Base-by-base conservation (phyloP, 495 filamentous ascomycete species). In the Xylaria scruposa region DNA sequence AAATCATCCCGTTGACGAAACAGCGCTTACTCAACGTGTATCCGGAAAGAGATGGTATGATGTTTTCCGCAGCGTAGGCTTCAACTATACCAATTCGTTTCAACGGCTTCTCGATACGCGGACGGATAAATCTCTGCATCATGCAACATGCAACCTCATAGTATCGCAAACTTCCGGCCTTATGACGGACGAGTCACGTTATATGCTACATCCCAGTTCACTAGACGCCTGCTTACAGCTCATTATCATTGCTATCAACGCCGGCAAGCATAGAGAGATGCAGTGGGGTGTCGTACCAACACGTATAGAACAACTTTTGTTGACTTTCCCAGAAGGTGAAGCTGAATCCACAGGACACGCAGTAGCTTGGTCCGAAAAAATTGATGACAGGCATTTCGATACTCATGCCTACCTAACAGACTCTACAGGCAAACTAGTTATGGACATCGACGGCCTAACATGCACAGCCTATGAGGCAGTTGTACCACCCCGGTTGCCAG, bases 401-500 rank as follows among this genome's bases (percentile, higher is more conserved):
- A 76, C 72, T 26, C 46, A 73, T 46, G 54, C 31, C 49, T 70
- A 24, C 12, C 65, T 76, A 19, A 46, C 10, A n/a, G 74, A 42
- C 21, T 26, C 51, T 17, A 40, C 46, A 29, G 72, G 70, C 10
- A 69, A 64, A 31, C 31, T 72, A 31, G 24, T 76, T 19, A 21
- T 75, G 15, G 60, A 74, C 38, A 54, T 76, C 13, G 63, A 62
- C 33, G 69, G 56, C 46, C 66, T 76, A 3, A 74, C 68, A 38
- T 76, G 72, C 59, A 72, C 59, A 17, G 47, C 69, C 6, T 76
- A 72, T 31, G 70, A 74, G 24, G 73, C 73, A 65, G 73, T 61
- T 42, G 33, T 74, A 56, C 68, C 80, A 1, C 74, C 40, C 8
- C 76, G 24, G 19, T 29, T 51, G 21, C 24, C 21, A 17, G 46